Evolutionary conservation across 805 yeast genomes (phyloP).

Genomic region (Lipomyces yamanashiensis): DNA sequence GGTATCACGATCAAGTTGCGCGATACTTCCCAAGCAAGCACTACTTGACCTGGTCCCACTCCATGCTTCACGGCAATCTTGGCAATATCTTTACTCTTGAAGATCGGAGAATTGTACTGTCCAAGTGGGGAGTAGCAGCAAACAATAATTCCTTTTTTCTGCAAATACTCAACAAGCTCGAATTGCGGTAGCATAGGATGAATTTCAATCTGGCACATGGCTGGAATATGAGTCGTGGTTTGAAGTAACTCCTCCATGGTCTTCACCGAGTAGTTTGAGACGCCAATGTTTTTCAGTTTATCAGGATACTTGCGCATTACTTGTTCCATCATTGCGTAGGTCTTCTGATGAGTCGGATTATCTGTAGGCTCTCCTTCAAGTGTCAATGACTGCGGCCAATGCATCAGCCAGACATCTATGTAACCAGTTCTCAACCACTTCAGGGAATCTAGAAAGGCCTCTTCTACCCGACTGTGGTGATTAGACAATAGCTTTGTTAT

Average conservation of each 20-base stretch:
- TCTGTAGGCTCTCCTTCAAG: constrained; percentile 49
- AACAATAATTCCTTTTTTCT: constrained; percentile 56
- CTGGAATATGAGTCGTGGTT: constrained; percentile 56
- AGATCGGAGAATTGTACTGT: constrained; percentile 64
- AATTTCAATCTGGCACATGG: constrained; percentile 67
- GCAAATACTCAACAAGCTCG: constrained; percentile 57
- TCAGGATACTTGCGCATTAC: constrained; percentile 59
- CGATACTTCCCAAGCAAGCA: constrained; percentile 82
- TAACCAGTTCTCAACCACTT: constrained; percentile 69
- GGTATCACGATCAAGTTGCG: constrained; percentile 76
- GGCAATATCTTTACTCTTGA: constrained; percentile 58
- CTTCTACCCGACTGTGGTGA: constrained; percentile 49
- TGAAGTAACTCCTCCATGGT: constrained; percentile 66
- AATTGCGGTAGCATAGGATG: constrained; percentile 56
- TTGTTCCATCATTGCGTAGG: constrained; percentile 66
- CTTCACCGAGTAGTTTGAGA: constrained; percentile 70
- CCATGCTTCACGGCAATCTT: constrained; percentile 66
- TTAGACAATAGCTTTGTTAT: constrained; percentile 51
- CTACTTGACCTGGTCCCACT: constrained; percentile 62
- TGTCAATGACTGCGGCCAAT: constrained; percentile 73
- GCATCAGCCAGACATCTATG: constrained; percentile 76
- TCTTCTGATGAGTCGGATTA: constrained; percentile 63
- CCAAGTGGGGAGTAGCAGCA: constrained; percentile 84
- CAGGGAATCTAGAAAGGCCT: constrained; percentile 64
- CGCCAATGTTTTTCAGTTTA: constrained; percentile 69